phyloP scores from a whole-genome alignment of 225 moss, liverwort and hornwort species.

The Pseudoscleropodium purum region DNA sequence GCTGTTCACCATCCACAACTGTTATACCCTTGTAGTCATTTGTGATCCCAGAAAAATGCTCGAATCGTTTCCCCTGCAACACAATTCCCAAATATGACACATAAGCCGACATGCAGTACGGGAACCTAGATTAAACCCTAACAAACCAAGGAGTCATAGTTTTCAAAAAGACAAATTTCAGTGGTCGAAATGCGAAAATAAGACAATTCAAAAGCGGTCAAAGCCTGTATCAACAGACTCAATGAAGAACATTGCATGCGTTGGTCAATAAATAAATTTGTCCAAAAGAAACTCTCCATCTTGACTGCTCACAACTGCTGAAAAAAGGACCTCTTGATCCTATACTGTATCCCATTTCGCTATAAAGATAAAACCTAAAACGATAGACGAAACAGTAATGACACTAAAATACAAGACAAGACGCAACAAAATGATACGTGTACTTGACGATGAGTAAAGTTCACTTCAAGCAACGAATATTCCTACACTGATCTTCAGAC shows the following conservation, averaged over 20 bases:
- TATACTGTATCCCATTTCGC: neutral
- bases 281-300: neutral
- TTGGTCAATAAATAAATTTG: neutral
- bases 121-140: neutral
- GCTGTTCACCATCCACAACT: constrained; percentile 5
- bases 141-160: neutral
- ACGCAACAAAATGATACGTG: neutral
- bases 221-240: no score
- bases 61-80: neutral
- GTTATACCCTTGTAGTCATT: neutral
- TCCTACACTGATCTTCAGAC: neutral
- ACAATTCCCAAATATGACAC: neutral
- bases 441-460: neutral
- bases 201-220: neutral
- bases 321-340: neutral
- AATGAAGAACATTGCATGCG: neutral
- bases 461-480: neutral
- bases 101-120: neutral
- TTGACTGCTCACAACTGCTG: neutral
- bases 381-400: neutral
- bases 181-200: neutral
- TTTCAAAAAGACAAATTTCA: neutral
- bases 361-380: neutral
- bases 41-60: neutral
- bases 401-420: neutral